phyloP scores from a whole-genome alignment of 1,139 yeast genomes.

The Suhomyces bolitotheri region DNA sequence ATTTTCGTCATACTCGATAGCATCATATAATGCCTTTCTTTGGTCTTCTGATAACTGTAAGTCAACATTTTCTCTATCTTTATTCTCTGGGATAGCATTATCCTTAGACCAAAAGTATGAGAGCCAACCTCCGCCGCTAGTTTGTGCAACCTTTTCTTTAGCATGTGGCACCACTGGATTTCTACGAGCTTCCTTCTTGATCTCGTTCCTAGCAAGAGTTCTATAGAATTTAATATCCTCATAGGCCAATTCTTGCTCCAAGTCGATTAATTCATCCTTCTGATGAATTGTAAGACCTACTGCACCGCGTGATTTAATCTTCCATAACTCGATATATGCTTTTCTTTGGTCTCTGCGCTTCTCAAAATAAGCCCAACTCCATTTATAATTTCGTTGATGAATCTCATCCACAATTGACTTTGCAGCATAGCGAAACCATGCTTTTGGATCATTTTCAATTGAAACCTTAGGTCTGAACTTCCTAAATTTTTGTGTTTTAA shows the following conservation, averaged over 20 bases:
- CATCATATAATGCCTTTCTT: conserved; percentile 82
- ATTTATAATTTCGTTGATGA: conserved; percentile 73
- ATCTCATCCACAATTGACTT: conserved; percentile 72
- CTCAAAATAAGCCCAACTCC: conserved; percentile 87
- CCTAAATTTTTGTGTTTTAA: conserved; percentile 73
- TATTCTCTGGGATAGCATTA: conserved; percentile 5
- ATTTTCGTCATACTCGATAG: conserved; percentile 86
- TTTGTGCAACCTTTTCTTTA: background rate
- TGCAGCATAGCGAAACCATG: conserved; percentile 84
- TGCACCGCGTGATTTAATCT: conserved; percentile 41
- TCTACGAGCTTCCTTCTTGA: conserved; percentile 48
- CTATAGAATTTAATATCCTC: conserved; percentile 87
- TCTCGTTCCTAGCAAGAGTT: conserved; percentile 69
- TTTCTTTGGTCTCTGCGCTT: conserved; percentile 71
- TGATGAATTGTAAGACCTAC: conserved; percentile 32
- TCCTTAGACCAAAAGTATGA: conserved; percentile 25
- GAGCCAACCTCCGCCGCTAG: conserved; percentile 26
- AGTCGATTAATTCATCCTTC: conserved; percentile 41
- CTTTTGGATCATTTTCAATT: conserved; percentile 65
- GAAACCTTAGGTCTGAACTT: conserved; percentile 64
- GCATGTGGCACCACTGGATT: background rate
- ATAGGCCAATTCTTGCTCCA: conserved; percentile 63
- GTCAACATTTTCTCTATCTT: conserved; percentile 21
- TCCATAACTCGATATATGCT: conserved; percentile 71
- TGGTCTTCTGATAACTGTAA: conserved; percentile 62